Percentiles rank a stretch among this genome's conserved stretches.
These are phyloP conservation scores for Geum urbanum DNA, from an alignment of 306 rosid species.

Conservation along the genomic window DNA sequence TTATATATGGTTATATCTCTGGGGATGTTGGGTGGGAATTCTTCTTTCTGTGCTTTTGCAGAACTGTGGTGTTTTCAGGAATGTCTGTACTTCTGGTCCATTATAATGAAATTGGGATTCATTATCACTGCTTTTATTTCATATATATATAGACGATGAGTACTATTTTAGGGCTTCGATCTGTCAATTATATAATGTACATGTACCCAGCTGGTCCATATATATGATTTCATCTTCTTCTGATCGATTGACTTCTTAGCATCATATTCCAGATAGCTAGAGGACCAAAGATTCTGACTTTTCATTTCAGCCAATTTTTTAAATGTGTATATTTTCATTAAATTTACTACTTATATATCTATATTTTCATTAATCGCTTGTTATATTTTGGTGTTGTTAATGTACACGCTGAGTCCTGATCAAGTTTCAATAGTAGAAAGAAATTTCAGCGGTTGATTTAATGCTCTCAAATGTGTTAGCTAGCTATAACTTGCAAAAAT, in stretches of 20 bases:
- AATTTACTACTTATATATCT: background rate
- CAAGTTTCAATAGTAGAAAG: no score
- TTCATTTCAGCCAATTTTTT: background rate
- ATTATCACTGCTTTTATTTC: background rate
- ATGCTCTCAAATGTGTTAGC: no score
- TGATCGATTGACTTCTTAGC: background rate
- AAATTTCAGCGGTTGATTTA: no score
- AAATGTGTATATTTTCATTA: background rate
- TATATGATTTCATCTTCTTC: background rate
- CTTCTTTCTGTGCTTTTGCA: background rate
- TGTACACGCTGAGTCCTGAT: no score
- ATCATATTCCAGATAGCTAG: background rate
- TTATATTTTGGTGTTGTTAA: background rate
- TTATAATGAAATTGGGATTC: background rate
- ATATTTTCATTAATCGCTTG: no score
- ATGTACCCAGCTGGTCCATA: background rate
- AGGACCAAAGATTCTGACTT: background rate
- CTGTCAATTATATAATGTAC: background rate
- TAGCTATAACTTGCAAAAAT: no score
- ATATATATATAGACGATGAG: no score
- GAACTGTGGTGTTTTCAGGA: slow-evolving; percentile 5
- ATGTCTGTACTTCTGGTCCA: slow-evolving; percentile 16
- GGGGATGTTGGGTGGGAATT: background rate
- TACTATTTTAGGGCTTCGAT: background rate
- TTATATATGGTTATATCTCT: no score